These are phyloP conservation scores for Endocarpon pusillum DNA, from an alignment of 495 filamentous ascomycete species.

Conservation along the genomic window DNA sequence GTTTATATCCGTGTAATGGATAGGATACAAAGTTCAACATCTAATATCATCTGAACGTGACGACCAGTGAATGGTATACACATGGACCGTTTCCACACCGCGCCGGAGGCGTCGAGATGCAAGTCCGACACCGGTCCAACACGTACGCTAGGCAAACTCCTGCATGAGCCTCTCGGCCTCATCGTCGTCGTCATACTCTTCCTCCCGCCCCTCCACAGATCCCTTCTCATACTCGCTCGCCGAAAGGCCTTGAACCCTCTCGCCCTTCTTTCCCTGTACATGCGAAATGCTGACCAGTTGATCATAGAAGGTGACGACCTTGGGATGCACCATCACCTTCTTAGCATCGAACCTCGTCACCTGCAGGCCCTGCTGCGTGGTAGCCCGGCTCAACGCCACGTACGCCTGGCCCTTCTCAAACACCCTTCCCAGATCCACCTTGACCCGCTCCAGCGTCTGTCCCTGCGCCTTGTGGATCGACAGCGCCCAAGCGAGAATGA, in stretches of 20 bases:
- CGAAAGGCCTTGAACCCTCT: constrained; percentile 3
- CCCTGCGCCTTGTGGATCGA: constrained; percentile 98
- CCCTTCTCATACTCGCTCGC: constrained; percentile 5
- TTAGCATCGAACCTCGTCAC: constrained; percentile 74
- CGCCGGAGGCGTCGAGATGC: too few species aligned
- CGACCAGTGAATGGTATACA: too few species aligned
- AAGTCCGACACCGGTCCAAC: too few species aligned
- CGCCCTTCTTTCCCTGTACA: constrained; percentile 10
- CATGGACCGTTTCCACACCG: too few species aligned
- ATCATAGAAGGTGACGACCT: constrained; percentile 69
- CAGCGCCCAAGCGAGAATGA: constrained; percentile 91
- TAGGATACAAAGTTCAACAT: too few species aligned
- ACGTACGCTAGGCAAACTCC: too few species aligned
- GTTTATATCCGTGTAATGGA: too few species aligned
- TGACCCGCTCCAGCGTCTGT: constrained; percentile 86
- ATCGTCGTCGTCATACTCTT: constrained; percentile 23
- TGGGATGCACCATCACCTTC: constrained; percentile 89
- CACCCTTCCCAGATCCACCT: constrained; percentile 77
- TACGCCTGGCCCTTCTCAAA: constrained; percentile 82
- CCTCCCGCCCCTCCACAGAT: constrained; percentile 5
- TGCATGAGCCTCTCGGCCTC: constrained; percentile 10
- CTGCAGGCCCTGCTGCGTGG: constrained; percentile 71
- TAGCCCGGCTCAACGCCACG: constrained; percentile 53
- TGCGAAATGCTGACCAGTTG: constrained; percentile 43
- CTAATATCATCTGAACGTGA: too few species aligned